Base-by-base conservation (phyloP, 768 basidiomycete species). In the Tylopilus intermedius region DNA sequence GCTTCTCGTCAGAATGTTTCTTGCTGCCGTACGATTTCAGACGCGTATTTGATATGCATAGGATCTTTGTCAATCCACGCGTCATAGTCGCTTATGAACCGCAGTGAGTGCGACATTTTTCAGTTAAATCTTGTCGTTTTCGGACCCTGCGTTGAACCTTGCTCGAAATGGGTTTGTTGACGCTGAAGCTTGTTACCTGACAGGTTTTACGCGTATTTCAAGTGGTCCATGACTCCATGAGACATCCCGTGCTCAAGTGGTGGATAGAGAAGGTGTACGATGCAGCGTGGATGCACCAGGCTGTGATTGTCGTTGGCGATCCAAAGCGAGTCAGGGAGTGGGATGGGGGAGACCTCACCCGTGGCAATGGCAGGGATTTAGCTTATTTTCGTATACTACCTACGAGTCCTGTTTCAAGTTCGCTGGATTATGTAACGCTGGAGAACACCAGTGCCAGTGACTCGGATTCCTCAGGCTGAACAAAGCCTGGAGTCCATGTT, bases 11-110 rank as follows among this genome's bases (percentile, higher is more conserved):
- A 3, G 75, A 76, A 58, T 72, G 65, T 1, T 76, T 75, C 62
- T 49, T 70, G 45, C 56, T 76, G 1, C 74, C 74, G 8, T 76
- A 76, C 58, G 75, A 76, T 49, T 51, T 76, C 15, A 65, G 75
- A 45, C 70, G 75, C 4, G 39, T 70, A 54, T 73, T 73, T 50
- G 67, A 65, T 15, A 45, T 76, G 57, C 60, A 71, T 48, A 62
- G 65, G 15, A 70, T 75, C 33, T 70, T 62, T 50, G 61, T 68
- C 37, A 75, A 76, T 56, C 70, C 75, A 32, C 69, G 69, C 38
- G 75, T 74, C 26, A 58, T 74, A 50, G 70, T 63, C 15, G 68
- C 53, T 26, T 76, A 76, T 58, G 56, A 61, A 22, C 72, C 71
- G 70, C 67, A 67, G 69, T 63, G 35, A 21, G 61, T 57, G 38